Evolutionary conservation across 805 yeast genomes (phyloP).

Genomic region (Candida bentonensis): DNA sequence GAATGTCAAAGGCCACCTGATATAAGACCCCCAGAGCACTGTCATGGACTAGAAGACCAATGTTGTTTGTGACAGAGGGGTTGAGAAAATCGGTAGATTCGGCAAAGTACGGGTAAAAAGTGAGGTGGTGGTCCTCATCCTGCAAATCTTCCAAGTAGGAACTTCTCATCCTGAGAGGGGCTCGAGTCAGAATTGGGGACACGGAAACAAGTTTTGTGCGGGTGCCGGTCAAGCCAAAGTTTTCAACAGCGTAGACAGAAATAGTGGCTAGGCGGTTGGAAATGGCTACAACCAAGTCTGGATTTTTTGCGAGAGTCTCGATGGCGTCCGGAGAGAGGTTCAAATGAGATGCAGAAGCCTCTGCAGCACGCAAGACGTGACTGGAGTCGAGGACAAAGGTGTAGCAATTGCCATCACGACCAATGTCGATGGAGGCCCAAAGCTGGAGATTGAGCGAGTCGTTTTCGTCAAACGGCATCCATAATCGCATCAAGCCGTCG

Average conservation of each 20-base stretch:
- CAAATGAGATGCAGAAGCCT: constrained; percentile 5
- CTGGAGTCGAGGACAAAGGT: constrained; percentile 30
- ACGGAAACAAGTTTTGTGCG: constrained; percentile 3
- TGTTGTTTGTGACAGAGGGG: background rate
- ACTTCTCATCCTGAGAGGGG: constrained; percentile 6
- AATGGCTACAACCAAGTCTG: constrained; percentile 10
- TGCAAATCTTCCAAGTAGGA: background rate
- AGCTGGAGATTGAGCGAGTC: constrained; percentile 11
- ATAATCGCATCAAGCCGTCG: constrained; percentile 47
- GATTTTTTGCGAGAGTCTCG: constrained; percentile 9
- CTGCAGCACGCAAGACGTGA: constrained; percentile 19
- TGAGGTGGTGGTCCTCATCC: constrained; percentile 4
- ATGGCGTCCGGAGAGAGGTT: constrained; percentile 9
- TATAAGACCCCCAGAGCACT: constrained; percentile 2
- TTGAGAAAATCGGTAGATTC: constrained; percentile 14
- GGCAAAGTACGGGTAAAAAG: constrained; percentile 22
- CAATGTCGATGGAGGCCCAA: constrained; percentile 40
- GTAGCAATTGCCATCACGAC: constrained; percentile 21
- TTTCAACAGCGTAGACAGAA: constrained; percentile 34
- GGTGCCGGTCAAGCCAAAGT: constrained; percentile 23
- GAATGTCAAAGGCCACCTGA: constrained; percentile 6
- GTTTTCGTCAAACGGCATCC: constrained; percentile 26
- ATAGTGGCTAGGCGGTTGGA: constrained; percentile 5
- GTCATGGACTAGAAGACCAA: constrained; percentile 3
- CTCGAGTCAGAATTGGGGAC: constrained; percentile 4